Evolutionary conservation across 768 basidiomycete species (phyloP).

Genomic region (Royoungia palumana): DNA sequence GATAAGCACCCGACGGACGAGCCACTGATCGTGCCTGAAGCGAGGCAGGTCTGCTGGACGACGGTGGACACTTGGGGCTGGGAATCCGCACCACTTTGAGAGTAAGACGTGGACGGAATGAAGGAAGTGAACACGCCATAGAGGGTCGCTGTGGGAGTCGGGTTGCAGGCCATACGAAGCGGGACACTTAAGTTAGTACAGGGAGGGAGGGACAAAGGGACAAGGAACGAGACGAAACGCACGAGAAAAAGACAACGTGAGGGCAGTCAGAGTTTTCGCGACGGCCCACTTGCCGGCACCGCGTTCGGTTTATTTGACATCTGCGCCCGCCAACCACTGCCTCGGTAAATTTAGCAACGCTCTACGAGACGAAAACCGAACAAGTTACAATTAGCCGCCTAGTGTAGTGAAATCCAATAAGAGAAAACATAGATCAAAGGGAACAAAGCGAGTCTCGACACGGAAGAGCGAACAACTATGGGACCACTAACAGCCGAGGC

Average conservation of each 20-base stretch:
- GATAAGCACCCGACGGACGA: slow-evolving; percentile 30
- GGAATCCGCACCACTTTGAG: slow-evolving; percentile 32
- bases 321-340: no score
- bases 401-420: no score
- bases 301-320: background rate
- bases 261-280: background rate
- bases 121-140: slow-evolving; percentile 38
- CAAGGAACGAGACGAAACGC: background rate
- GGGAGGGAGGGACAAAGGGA: background rate
- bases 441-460: background rate
- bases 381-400: no score
- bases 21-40: slow-evolving; percentile 27
- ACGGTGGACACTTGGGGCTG: slow-evolving; percentile 35
- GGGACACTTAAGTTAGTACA: background rate
- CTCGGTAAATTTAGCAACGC: no score
- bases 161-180: slow-evolving; percentile 36
- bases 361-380: no score
- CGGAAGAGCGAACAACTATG: slow-evolving; percentile 43
- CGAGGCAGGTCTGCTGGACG: slow-evolving; percentile 30
- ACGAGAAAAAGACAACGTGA: slow-evolving; percentile 8
- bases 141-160: slow-evolving; percentile 42
- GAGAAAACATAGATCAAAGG: background rate
- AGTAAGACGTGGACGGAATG: slow-evolving; percentile 35
- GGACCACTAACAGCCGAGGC: slow-evolving; percentile 57
- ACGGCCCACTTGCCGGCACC: background rate